phyloP scores from a whole-genome alignment of 495 filamentous ascomycete species.

The Apiosordaria backusii region DNA sequence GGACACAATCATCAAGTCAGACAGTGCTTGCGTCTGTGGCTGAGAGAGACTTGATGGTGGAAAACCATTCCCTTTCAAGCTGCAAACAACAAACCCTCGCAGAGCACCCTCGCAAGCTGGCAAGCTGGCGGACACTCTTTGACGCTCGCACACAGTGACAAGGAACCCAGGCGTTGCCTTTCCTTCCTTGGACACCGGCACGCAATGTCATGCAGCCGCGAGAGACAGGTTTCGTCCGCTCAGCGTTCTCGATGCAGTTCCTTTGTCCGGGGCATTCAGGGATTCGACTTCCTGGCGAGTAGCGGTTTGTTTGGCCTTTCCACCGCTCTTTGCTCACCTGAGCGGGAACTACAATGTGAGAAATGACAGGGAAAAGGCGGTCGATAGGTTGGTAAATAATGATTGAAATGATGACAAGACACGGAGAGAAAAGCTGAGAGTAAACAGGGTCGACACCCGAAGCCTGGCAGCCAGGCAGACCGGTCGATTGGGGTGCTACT shows the following conservation, averaged over 20 bases:
- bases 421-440: neutral
- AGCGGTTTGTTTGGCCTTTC: constrained; percentile 36
- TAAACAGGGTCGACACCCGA: no score
- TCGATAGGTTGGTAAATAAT: constrained; percentile 15
- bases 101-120: constrained; percentile 22
- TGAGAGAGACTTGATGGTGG: constrained; percentile 15
- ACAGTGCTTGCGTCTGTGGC: constrained; percentile 32
- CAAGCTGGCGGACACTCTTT: constrained; percentile 12
- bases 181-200: constrained; percentile 38
- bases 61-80: constrained; percentile 22
- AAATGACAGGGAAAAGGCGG: constrained; percentile 33
- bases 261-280: constrained; percentile 43
- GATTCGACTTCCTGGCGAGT: constrained; percentile 43
- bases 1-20: constrained; percentile 33
- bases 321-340: constrained; percentile 46
- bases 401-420: neutral
- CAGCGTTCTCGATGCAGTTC: constrained; percentile 41
- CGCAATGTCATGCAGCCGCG: constrained; percentile 38
- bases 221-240: constrained; percentile 34
- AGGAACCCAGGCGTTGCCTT: constrained; percentile 37
- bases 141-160: constrained; percentile 26
- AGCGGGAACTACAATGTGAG: constrained; percentile 41
- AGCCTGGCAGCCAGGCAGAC: neutral
- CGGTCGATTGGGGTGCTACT: neutral
- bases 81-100: constrained; percentile 33